Evolutionary conservation across 2,329 filamentous ascomycete species (phyloP).

Genomic region (Aureobasidium sp.): DNA sequence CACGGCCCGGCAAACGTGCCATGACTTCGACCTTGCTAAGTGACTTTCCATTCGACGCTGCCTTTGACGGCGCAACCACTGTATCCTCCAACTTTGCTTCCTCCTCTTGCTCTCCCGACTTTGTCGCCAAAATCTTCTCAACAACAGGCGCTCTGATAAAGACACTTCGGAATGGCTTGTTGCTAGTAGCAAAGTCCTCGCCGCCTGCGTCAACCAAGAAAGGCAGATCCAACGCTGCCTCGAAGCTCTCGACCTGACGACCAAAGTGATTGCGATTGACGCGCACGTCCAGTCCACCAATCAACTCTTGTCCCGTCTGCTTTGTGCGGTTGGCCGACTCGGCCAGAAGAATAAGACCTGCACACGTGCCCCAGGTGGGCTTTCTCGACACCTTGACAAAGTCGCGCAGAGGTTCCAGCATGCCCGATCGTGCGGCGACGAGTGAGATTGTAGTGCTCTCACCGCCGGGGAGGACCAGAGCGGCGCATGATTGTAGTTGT

Average conservation of each 20-base stretch:
- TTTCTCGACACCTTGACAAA: constrained; percentile 84
- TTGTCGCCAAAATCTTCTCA: constrained; percentile 62
- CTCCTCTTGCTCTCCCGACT: constrained; percentile 44
- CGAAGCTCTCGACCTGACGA: constrained; percentile 85
- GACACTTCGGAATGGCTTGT: constrained; percentile 65
- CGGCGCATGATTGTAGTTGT: constrained; percentile 68
- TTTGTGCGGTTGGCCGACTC: constrained; percentile 85
- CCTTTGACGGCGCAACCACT: constrained; percentile 51
- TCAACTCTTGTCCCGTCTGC: constrained; percentile 82
- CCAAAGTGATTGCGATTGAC: constrained; percentile 96
- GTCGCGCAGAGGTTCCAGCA: constrained; percentile 75
- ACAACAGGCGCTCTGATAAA: constrained; percentile 95
- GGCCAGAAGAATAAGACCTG: constrained; percentile 83
- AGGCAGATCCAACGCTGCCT: constrained; percentile 63
- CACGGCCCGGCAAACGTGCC: constrained; percentile 48
- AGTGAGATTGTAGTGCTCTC: constrained; percentile 92
- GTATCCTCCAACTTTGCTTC: constrained; percentile 43
- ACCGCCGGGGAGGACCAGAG: constrained; percentile 82
- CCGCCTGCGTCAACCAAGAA: constrained; percentile 49
- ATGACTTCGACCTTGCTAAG: constrained; percentile 51
- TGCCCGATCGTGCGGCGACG: constrained; percentile 70
- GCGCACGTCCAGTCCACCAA: constrained; percentile 83
- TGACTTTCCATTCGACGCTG: constrained; percentile 39
- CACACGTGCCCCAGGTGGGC: constrained; percentile 93
- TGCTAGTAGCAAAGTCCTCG: constrained; percentile 22